phyloP scores from a whole-genome alignment of 345 rosid species.

The Pistacia atlantica region DNA sequence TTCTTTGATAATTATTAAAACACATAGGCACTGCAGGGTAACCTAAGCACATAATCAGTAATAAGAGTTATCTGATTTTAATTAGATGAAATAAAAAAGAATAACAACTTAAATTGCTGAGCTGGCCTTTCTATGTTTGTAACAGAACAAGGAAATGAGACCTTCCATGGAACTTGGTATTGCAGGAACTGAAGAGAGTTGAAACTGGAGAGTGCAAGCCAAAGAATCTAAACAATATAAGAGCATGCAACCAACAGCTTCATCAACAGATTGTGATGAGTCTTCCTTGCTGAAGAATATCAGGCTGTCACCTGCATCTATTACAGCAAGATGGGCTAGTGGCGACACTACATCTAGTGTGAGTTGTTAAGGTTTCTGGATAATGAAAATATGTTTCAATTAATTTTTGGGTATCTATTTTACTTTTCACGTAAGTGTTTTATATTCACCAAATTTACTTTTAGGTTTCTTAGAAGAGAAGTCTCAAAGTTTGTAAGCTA shows the following conservation, averaged over 20 bases:
- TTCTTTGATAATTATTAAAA: too few relatives aligned
- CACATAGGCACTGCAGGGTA: too few relatives aligned
- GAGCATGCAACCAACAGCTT: conserved; percentile 14
- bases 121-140: conserved; percentile 61
- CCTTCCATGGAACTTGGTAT: conserved; percentile 56
- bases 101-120: conserved; percentile 56
- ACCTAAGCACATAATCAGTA: too few relatives aligned
- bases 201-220: conserved; percentile 27
- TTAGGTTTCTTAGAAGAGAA: too few relatives aligned
- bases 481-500: too few relatives aligned
- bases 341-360: conserved; percentile 38
- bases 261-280: conserved; percentile 37
- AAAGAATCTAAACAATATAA: background rate
- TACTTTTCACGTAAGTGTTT: too few relatives aligned
- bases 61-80: conserved; percentile 52
- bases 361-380: too few relatives aligned
- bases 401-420: too few relatives aligned
- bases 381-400: too few relatives aligned
- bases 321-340: conserved; percentile 56
- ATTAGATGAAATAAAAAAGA: conserved; percentile 36
- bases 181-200: conserved; percentile 45
- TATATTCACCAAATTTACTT: too few relatives aligned
- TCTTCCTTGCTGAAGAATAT: conserved; percentile 34
- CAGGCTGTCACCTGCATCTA: conserved; percentile 49
- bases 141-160: conserved; percentile 53